phyloP scores from a whole-genome alignment of 768 basidiomycete species.

The Lactarius evosmus region DNA sequence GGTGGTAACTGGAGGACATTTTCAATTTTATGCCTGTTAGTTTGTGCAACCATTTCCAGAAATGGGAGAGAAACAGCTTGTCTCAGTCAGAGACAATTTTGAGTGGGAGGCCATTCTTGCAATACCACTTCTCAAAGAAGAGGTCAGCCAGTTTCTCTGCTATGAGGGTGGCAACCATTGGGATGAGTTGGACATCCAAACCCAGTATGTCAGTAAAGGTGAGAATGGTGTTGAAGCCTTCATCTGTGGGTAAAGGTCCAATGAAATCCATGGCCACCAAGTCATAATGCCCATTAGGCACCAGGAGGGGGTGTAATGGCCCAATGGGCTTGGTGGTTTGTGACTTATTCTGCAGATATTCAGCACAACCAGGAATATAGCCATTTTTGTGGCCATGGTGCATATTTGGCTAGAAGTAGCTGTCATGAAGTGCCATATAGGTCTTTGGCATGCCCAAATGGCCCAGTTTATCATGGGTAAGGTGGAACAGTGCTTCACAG shows the following conservation, averaged over 20 bases:
- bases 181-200: not conserved
- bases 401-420: constrained; percentile 23
- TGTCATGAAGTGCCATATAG: not conserved
- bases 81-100: not conserved
- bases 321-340: not conserved
- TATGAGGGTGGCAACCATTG: not conserved
- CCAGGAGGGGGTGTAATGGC: not conserved
- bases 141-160: not conserved
- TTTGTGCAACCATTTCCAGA: not conserved
- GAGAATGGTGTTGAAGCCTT: constrained; percentile 23
- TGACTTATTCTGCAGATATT: not conserved
- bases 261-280: constrained; percentile 29
- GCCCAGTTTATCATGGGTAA: not conserved
- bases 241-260: constrained; percentile 24
- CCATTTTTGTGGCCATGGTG: constrained; percentile 23
- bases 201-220: not conserved
- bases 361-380: constrained; percentile 4
- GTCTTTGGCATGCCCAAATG: not conserved
- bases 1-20: not conserved
- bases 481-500: not conserved
- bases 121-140: not conserved
- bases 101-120: not conserved
- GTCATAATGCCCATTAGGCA: constrained; percentile 25
- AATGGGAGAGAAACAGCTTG: not conserved
- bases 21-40: not conserved